Conservation (phyloP, 1,284 basidiomycete genomes). For the Mrakiaceae sp. region DNA sequence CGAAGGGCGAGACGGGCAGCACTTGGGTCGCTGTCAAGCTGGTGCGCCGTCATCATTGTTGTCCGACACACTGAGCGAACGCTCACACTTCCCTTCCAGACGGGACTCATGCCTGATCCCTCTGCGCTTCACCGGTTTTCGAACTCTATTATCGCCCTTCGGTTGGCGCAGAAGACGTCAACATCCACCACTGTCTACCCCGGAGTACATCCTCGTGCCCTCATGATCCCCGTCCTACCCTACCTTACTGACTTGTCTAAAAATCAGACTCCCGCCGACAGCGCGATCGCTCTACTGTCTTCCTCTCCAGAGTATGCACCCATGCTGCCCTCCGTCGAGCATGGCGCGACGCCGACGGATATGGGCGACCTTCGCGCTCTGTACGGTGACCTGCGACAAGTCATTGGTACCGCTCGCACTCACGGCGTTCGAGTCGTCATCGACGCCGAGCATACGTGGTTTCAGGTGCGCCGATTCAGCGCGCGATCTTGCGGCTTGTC, state of each 20-base stretch:
- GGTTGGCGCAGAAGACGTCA: too few relatives aligned
- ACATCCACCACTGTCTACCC: too few relatives aligned
- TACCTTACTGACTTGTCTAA: neutral
- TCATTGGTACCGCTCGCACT: constrained; percentile 50
- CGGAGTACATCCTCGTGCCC: too few relatives aligned
- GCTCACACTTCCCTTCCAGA: constrained; percentile 20
- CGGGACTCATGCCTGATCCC: constrained; percentile 31
- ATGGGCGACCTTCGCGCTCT: constrained; percentile 49
- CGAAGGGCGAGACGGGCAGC: constrained; percentile 35
- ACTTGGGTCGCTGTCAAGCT: constrained; percentile 77
- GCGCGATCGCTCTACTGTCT: neutral
- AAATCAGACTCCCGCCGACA: constrained; percentile 1
- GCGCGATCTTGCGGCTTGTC: constrained; percentile 5
- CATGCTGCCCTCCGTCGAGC: constrained; percentile 25
- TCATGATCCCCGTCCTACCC: too few relatives aligned
- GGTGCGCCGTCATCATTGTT: constrained; percentile 35
- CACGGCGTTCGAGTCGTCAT: constrained; percentile 46
- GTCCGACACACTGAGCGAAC: neutral
- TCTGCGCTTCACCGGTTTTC: constrained; percentile 32
- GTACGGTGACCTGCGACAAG: constrained; percentile 46
- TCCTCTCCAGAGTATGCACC: constrained; percentile 19
- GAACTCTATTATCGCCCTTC: constrained; percentile 26
- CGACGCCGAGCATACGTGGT: constrained; percentile 72
- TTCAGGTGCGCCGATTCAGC: constrained; percentile 37
- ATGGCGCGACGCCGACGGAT: constrained; percentile 38